A percentile compares a stretch with the other conserved stretches of the same genome.
phyloP scores from a whole-genome alignment of 352 stramenopile genomes.

The Phytophthora pisi region DNA sequence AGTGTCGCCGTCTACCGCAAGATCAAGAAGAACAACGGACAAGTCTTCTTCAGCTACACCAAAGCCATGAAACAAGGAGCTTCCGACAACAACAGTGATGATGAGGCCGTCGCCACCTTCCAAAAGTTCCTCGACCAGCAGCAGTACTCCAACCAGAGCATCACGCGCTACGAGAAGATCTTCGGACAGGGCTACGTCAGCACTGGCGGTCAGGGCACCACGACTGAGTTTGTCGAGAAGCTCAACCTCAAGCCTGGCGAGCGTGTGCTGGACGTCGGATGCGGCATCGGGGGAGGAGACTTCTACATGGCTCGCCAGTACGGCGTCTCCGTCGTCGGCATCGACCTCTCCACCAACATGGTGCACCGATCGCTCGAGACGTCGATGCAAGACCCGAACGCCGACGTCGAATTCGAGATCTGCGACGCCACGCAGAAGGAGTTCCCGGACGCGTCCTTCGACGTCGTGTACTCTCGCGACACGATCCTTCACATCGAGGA shows the following conservation, averaged over 20 bases:
- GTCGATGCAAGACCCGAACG: slow-evolving; percentile 51
- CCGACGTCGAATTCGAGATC: slow-evolving; percentile 77
- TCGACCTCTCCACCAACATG: slow-evolving; percentile 82
- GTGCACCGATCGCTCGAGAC: slow-evolving; percentile 71
- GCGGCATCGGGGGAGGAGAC: slow-evolving; percentile 89
- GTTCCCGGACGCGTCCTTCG: slow-evolving; percentile 65
- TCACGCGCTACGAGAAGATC: slow-evolving; percentile 80
- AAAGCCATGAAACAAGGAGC: slow-evolving; percentile 53
- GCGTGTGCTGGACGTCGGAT: slow-evolving; percentile 90
- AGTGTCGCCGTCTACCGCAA: slow-evolving; percentile 71
- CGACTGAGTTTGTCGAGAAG: slow-evolving; percentile 74
- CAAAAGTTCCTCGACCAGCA: slow-evolving; percentile 77
- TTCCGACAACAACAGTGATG: slow-evolving; percentile 10
- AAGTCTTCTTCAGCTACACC: slow-evolving; percentile 76
- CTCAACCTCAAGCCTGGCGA: slow-evolving; percentile 65
- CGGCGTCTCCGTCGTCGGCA: slow-evolving; percentile 73
- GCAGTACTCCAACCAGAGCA: slow-evolving; percentile 74
- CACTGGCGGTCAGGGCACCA: slow-evolving; percentile 67
- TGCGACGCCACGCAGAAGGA: slow-evolving; percentile 68
- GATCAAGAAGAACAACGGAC: slow-evolving; percentile 85
- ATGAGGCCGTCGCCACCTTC: slow-evolving; percentile 55
- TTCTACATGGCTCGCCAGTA: slow-evolving; percentile 93
- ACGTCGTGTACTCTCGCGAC: slow-evolving; percentile 79
- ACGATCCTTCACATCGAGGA: slow-evolving; percentile 79
- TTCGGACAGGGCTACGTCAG: slow-evolving; percentile 78